Conservation (phyloP, 2,329 filamentous ascomycete genomes). For the Xylariaceae sp. region DNA sequence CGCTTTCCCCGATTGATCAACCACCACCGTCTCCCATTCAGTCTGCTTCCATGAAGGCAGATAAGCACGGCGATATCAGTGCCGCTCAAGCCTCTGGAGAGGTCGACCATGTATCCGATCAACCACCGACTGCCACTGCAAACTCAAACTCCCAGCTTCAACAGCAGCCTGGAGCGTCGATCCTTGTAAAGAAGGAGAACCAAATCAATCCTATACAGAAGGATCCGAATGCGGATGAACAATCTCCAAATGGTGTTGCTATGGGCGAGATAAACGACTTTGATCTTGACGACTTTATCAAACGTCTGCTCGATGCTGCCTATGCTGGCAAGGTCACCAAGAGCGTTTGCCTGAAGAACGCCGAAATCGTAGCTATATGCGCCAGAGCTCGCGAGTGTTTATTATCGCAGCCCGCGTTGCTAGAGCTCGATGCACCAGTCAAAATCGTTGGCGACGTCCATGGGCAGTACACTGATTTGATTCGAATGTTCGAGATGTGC, state of each 20-base stretch:
- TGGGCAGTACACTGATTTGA: constrained; percentile 92
- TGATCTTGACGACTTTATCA: constrained; percentile 96
- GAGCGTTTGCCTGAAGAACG: constrained; percentile 94
- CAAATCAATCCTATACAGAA: constrained; percentile 62
- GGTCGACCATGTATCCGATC: constrained; percentile 91
- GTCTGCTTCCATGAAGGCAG: constrained; percentile 65
- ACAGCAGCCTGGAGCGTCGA: constrained; percentile 80
- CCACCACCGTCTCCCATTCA: constrained; percentile 86
- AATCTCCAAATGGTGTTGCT: constrained; percentile 59
- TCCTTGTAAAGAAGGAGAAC: constrained; percentile 78
- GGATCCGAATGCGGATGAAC: constrained; percentile 39
- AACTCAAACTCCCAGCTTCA: constrained; percentile 52
- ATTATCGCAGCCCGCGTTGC: constrained; percentile 82
- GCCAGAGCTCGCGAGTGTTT: constrained; percentile 85
- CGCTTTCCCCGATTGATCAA: constrained; percentile 45
- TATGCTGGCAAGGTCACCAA: constrained; percentile 98
- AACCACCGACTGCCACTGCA: constrained; percentile 69
- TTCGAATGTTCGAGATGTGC: constrained; percentile 98
- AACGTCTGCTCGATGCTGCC: constrained; percentile 86
- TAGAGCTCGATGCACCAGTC: constrained; percentile 91
- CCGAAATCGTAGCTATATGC: constrained; percentile 93
- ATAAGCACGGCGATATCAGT: constrained; percentile 71
- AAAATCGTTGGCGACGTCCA: constrained; percentile 98
- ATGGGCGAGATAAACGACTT: constrained; percentile 90
- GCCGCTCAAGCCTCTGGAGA: constrained; percentile 84